Conservation (phyloP, 805 yeast species). For the Kodamaea laetipori region DNA sequence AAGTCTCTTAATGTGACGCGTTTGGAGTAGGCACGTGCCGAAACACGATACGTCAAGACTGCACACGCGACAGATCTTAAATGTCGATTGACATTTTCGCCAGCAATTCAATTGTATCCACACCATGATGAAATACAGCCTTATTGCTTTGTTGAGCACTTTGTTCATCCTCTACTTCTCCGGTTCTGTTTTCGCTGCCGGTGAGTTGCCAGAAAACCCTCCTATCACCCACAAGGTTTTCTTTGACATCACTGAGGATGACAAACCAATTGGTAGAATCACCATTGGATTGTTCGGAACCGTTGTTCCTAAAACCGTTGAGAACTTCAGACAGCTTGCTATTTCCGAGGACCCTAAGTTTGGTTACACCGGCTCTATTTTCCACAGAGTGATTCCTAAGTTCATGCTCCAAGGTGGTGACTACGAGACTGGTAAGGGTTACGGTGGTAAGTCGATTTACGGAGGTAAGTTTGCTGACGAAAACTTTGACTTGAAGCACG, state of each 20-base stretch:
- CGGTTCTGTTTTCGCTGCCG: slow-evolving; percentile 14
- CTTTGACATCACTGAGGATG: slow-evolving; percentile 85
- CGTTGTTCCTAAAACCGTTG: slow-evolving; percentile 80
- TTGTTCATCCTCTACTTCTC: slow-evolving; percentile 16
- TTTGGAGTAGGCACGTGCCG: slow-evolving; percentile 8
- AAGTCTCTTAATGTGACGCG: slow-evolving; percentile 11
- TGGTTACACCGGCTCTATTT: slow-evolving; percentile 62
- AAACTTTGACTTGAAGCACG: slow-evolving; percentile 68
- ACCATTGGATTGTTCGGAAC: slow-evolving; percentile 86
- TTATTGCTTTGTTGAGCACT: slow-evolving; percentile 17
- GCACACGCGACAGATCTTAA: not conserved
- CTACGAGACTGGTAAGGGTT: slow-evolving; percentile 67
- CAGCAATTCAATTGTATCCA: not conserved
- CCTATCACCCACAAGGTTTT: slow-evolving; percentile 76
- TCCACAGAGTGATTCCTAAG: slow-evolving; percentile 72
- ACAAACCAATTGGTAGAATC: slow-evolving; percentile 72
- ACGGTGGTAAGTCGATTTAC: slow-evolving; percentile 81
- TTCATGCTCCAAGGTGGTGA: slow-evolving; percentile 92
- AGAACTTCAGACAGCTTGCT: slow-evolving; percentile 81
- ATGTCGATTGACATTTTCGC: not conserved
- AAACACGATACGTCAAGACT: not conserved
- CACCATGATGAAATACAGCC: slow-evolving; percentile 17
- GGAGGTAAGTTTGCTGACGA: slow-evolving; percentile 79
- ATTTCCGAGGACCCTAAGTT: slow-evolving; percentile 60
- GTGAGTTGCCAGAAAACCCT: slow-evolving; percentile 43